Percentiles rank a stretch among this genome's conserved stretches.
These are phyloP conservation scores for Cyclaneusma minus DNA, from an alignment of 2,329 filamentous ascomycete genomes.

Conservation along the genomic window DNA sequence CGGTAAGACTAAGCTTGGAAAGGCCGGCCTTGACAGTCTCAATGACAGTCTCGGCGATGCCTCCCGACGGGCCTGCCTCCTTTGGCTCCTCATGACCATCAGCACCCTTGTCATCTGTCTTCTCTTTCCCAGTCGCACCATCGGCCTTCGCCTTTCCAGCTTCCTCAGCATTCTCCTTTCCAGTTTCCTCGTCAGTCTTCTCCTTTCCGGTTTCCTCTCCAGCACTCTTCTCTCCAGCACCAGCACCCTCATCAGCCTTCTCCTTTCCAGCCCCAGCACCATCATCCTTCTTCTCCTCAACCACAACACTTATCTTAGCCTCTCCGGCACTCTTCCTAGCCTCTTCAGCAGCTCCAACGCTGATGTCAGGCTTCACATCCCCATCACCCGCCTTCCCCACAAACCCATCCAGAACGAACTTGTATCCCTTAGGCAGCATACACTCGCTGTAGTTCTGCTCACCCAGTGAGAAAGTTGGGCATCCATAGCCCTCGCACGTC, in stretches of 20 bases:
- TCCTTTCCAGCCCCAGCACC: background rate
- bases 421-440: slow-evolving; percentile 40
- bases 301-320: background rate
- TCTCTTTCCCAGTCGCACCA: background rate
- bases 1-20: no score
- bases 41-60: no score
- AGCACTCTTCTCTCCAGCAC: background rate
- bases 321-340: background rate
- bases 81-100: no score
- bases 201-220: background rate
- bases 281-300: background rate
- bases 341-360: background rate
- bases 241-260: background rate
- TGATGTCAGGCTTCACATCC: background rate
- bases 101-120: background rate
- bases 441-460: slow-evolving; percentile 42
- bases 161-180: background rate
- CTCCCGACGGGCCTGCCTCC: no score
- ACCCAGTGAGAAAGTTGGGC: slow-evolving; percentile 55
- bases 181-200: background rate
- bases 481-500: slow-evolving; percentile 29
- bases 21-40: no score
- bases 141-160: background rate
- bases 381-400: background rate
- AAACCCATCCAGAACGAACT: slow-evolving; percentile 43